phyloP scores from a whole-genome alignment of 306 rosid species.

The Fragaria ananassa region DNA sequence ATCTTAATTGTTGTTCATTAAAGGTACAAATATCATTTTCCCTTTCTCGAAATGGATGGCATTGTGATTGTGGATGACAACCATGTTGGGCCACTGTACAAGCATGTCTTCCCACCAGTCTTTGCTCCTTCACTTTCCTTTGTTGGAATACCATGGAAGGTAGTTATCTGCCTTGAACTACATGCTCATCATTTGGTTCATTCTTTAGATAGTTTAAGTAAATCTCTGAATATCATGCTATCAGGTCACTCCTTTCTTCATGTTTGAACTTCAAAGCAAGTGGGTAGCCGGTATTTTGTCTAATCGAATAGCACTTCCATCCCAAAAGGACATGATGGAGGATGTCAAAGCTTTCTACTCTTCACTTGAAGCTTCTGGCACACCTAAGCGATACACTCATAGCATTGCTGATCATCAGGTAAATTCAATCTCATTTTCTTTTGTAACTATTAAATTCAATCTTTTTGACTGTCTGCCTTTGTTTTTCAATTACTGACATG shows the following conservation, averaged over 20 bases:
- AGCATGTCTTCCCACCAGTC: constrained; percentile 71
- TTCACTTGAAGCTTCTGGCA: constrained; percentile 16
- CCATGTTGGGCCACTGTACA: constrained; percentile 71
- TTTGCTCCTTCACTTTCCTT: constrained; percentile 77
- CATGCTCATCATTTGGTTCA: neutral
- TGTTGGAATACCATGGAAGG: constrained; percentile 75
- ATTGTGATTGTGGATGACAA: constrained; percentile 60
- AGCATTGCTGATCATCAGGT: constrained; percentile 6
- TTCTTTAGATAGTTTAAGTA: neutral
- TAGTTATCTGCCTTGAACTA: constrained; percentile 6
- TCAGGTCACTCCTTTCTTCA: constrained; percentile 58
- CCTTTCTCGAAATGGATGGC: constrained; percentile 64
- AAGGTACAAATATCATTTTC: constrained; percentile 44
- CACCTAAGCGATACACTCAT: constrained; percentile 30
- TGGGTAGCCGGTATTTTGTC: constrained; percentile 82
- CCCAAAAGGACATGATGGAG: constrained; percentile 60
- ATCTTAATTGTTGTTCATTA: neutral
- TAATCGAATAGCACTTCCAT: constrained; percentile 62
- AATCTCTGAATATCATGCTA: neutral
- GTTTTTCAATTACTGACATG: neutral
- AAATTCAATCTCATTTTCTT: neutral
- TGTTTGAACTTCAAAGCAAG: constrained; percentile 68
- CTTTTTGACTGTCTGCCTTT: neutral
- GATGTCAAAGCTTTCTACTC: constrained; percentile 55
- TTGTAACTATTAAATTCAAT: neutral